Evolutionary conservation across 345 rosid species (phyloP).

Genomic region (Salix suchowensis): DNA sequence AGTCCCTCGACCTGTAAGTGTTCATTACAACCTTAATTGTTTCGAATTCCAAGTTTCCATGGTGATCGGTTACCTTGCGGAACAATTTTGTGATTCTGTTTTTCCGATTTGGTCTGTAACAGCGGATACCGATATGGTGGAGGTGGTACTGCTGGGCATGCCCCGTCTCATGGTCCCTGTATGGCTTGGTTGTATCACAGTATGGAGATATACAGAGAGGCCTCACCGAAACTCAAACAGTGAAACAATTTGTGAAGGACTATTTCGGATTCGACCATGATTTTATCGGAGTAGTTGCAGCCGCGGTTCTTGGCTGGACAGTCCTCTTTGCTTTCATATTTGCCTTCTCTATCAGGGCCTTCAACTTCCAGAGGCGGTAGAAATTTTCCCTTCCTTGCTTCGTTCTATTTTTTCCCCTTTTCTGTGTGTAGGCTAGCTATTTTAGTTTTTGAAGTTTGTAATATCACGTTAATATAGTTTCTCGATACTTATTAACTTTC

Average conservation of each 20-base stretch:
- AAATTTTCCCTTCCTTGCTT: background rate
- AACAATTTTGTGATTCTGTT: background rate
- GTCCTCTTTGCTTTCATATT: conserved; percentile 12
- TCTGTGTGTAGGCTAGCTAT: background rate
- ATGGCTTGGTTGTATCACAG: conserved; percentile 19
- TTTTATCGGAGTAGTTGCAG: conserved; percentile 18
- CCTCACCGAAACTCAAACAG: background rate
- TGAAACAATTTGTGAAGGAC: background rate
- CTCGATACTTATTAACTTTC: too few species aligned
- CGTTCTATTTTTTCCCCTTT: background rate
- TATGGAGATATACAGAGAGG: background rate
- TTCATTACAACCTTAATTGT: background rate
- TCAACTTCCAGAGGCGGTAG: conserved; percentile 26
- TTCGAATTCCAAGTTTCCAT: background rate
- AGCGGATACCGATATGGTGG: conserved; percentile 27
- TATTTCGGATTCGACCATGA: conserved; percentile 15
- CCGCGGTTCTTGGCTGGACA: background rate
- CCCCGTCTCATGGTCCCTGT: conserved; percentile 20
- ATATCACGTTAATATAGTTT: too few species aligned
- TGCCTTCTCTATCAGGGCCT: conserved; percentile 10
- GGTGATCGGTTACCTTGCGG: background rate
- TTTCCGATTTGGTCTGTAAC: background rate
- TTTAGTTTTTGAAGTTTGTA: too few species aligned
- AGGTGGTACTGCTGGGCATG: conserved; percentile 27
- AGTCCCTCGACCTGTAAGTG: conserved; percentile 53